A percentile compares a stretch with the other conserved stretches of the same genome.
These are phyloP conservation scores for Stachybotrys chartarum DNA, from an alignment of 2,329 filamentous ascomycete genomes.

Conservation along the genomic window DNA sequence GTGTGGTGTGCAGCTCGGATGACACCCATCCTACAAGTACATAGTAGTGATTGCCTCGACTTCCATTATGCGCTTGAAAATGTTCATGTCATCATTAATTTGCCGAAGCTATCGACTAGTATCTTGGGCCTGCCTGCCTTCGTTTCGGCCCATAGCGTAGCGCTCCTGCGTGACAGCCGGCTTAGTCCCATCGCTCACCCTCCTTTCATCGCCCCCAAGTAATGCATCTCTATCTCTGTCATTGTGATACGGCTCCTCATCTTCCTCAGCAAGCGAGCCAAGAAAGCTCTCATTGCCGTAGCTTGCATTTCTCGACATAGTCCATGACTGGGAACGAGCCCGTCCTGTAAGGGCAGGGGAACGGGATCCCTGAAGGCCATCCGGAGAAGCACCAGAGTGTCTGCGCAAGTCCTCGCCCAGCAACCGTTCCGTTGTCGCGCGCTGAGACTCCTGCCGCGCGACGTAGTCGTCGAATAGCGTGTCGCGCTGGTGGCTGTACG, in stretches of 20 bases:
- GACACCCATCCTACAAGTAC: too few relatives aligned
- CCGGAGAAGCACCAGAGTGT: not conserved
- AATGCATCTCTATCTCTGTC: slow-evolving; percentile 6
- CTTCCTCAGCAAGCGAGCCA: slow-evolving; percentile 32
- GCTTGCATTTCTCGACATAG: slow-evolving; percentile 14
- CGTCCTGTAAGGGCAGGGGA: not conserved
- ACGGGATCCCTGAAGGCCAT: not conserved
- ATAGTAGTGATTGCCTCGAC: too few relatives aligned
- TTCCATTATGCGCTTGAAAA: too few relatives aligned
- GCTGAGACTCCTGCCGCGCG: slow-evolving; percentile 21
- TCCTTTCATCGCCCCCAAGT: not conserved
- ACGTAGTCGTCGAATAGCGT: slow-evolving; percentile 41
- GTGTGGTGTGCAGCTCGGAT: too few relatives aligned
- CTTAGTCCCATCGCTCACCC: too few relatives aligned
- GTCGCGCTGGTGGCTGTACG: slow-evolving; percentile 38
- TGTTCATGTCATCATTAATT: too few relatives aligned
- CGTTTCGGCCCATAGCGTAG: too few relatives aligned
- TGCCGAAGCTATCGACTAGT: too few relatives aligned
- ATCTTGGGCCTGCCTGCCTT: too few relatives aligned
- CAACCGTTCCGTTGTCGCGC: slow-evolving; percentile 2
- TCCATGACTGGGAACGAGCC: not conserved
- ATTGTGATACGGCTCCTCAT: slow-evolving; percentile 8
- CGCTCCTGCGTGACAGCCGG: too few relatives aligned
- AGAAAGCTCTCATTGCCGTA: slow-evolving; percentile 28
- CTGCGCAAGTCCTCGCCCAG: slow-evolving; percentile 12